phyloP scores from a whole-genome alignment of 2,329 filamentous ascomycete species.

The Ceratocystis lukuohia region DNA sequence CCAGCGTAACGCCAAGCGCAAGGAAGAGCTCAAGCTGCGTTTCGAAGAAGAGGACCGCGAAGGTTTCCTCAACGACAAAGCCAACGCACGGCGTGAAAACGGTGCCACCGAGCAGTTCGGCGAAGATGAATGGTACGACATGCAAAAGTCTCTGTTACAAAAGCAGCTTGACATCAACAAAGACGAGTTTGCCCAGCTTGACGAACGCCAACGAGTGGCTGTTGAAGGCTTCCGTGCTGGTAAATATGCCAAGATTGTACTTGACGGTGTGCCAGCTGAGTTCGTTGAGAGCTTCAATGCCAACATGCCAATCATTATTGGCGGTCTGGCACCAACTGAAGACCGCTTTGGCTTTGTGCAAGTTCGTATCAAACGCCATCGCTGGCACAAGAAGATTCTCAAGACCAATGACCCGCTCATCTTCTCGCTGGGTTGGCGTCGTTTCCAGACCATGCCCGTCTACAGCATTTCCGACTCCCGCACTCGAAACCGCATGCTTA shows the following conservation, averaged over 20 bases:
- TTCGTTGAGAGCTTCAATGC: slow-evolving; percentile 75
- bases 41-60: slow-evolving; percentile 99
- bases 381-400: slow-evolving; percentile 98
- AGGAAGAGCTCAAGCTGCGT: slow-evolving; percentile 84
- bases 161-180: slow-evolving; percentile 97
- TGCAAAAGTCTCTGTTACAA: slow-evolving; percentile 85
- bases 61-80: slow-evolving; percentile 82
- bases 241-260: slow-evolving; percentile 80
- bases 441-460: slow-evolving; percentile 83
- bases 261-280: slow-evolving; percentile 81
- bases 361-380: slow-evolving; percentile 88
- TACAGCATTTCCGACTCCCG: slow-evolving; percentile 93
- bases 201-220: slow-evolving; percentile 65
- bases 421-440: slow-evolving; percentile 89
- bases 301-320: slow-evolving; percentile 71
- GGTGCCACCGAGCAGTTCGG: slow-evolving; percentile 68
- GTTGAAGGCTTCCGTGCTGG: slow-evolving; percentile 88
- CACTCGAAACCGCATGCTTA: slow-evolving; percentile 91
- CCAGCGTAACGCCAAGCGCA: slow-evolving; percentile 76
- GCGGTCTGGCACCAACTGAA: slow-evolving; percentile 84
- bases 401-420: slow-evolving; percentile 97
- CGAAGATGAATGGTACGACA: slow-evolving; percentile 97
- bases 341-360: slow-evolving; percentile 93
- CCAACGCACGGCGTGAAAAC: slow-evolving; percentile 56
- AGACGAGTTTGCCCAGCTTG: slow-evolving; percentile 76